phyloP scores from a whole-genome alignment of 805 yeast species.

The Saccharomyces cerevisiae region DNA sequence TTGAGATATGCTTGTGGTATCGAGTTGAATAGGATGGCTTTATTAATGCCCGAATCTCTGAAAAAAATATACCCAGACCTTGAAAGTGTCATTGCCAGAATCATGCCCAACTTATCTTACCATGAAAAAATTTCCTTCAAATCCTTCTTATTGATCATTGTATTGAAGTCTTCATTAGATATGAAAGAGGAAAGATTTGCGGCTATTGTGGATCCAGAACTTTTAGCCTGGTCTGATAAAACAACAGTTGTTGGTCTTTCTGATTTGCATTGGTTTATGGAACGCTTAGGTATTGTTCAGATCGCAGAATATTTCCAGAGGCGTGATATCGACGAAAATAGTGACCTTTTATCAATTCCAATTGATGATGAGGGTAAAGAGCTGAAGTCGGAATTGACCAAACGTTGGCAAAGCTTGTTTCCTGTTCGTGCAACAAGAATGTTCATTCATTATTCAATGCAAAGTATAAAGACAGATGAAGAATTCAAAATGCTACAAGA shows the following conservation, averaged over 20 bases:
- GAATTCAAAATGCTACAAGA: slow-evolving; percentile 59
- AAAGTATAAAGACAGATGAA: slow-evolving; percentile 70
- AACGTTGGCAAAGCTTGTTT: slow-evolving; percentile 88
- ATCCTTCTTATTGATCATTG: slow-evolving; percentile 83
- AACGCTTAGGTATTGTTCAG: slow-evolving; percentile 85
- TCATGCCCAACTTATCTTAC: slow-evolving; percentile 67
- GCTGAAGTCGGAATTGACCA: slow-evolving; percentile 70
- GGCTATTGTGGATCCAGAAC: slow-evolving; percentile 86
- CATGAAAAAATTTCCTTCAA: slow-evolving; percentile 93
- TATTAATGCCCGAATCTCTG: slow-evolving; percentile 87
- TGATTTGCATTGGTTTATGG: slow-evolving; percentile 97
- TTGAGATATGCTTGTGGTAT: slow-evolving; percentile 89
- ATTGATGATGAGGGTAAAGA: slow-evolving; percentile 86
- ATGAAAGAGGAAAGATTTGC: slow-evolving; percentile 73
- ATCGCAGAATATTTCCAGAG: slow-evolving; percentile 85
- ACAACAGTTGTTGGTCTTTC: slow-evolving; percentile 81
- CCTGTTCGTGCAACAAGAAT: slow-evolving; percentile 94
- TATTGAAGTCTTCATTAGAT: slow-evolving; percentile 71
- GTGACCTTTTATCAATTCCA: slow-evolving; percentile 64
- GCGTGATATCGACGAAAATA: slow-evolving; percentile 68
- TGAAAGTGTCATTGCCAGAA: slow-evolving; percentile 68
- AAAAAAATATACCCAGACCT: slow-evolving; percentile 73
- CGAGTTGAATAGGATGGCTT: slow-evolving; percentile 86
- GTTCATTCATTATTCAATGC: slow-evolving; percentile 91
- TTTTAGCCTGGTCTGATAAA: slow-evolving; percentile 87